Base-by-base conservation (phyloP, 345 rosid species). In the Rhizophora mangle region DNA sequence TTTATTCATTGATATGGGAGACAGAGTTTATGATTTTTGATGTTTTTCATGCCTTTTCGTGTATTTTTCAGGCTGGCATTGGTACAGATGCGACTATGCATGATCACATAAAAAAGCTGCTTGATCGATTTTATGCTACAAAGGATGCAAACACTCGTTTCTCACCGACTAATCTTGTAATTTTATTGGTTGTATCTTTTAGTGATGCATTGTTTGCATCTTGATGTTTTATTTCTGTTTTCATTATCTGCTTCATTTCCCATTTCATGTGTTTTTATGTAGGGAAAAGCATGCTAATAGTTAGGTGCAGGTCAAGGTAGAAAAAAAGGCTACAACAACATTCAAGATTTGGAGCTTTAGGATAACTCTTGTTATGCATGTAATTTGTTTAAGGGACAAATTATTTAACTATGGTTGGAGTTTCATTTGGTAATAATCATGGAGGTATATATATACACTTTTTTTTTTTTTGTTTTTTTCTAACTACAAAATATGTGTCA, bases 81-180 rank as follows among this genome's bases (percentile, higher is more conserved):
- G 99, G 99, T 61, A 94, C 97, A 0, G 99, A 92, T 81, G 99
- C 99, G 73, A 94, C 99, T 31, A 94, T 94, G 99, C 99, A 94
- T 63, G 99, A 94, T 73, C 99, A 94, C 83, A 94, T 94, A 60
- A 87, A 94, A 79, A 94, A 94, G 89, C 85, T 94, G 75, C 96
- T 91, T 57, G 98, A 94, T 87, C 86, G 97, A 65, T 91, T 83
- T 76, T 94, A 94, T 82, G 98, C 86, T 52, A 92, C 92, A 69
- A 94, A 94, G 84, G 96, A 94, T 75, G 71, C 88, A 72, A 91
- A 86, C 73, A 89, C 89, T 43, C 92, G 89, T 37, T 91, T 94
- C 84, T 86, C 88, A 11, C 98, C 98, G 36, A 94, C 98, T 49
- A 88, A 80, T 82, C 93, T 94, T 77, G 98, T 90, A 90, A 79